Percentiles rank a stretch among this genome's conserved stretches.
Conservation (phyloP, 1,284 basidiomycete species). For the Hymenochaete sp. region DNA sequence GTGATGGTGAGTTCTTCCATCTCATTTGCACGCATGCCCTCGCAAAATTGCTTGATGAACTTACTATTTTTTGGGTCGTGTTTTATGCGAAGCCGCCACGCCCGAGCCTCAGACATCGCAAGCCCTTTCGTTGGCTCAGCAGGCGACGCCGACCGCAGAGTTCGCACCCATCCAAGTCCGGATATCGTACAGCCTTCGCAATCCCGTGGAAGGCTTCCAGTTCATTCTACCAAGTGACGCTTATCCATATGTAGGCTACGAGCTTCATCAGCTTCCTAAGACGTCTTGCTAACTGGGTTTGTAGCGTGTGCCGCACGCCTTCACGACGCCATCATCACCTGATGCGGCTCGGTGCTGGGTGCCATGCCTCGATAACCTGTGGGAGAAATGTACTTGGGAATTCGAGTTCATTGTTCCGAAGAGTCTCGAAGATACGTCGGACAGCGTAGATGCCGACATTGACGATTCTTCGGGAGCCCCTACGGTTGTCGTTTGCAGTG, state of each 20-base stretch:
- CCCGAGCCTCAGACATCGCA: conserved; percentile 67
- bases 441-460: conserved; percentile 44
- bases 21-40: conserved; percentile 3
- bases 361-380: conserved; percentile 90
- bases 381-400: conserved; percentile 99
- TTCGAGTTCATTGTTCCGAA: conserved; percentile 93
- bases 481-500: conserved; percentile 86
- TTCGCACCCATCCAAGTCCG: conserved; percentile 71
- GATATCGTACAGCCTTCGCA: conserved; percentile 72
- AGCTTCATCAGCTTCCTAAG: background rate
- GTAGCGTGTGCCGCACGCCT: conserved; percentile 88
- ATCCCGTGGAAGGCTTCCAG: conserved; percentile 81
- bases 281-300: conserved; percentile 22
- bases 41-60: conserved; percentile 2
- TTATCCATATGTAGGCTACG: conserved; percentile 72
- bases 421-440: conserved; percentile 61
- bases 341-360: conserved; percentile 95
- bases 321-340: conserved; percentile 81
- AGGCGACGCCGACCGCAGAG: conserved; percentile 45
- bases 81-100: conserved; percentile 66
- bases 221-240: conserved; percentile 75
- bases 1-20: conserved; percentile 18
- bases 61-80: no score
- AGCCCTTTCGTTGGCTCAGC: conserved; percentile 27
- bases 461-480: conserved; percentile 55